A percentile compares a stretch with the other conserved stretches of the same genome.
These are phyloP conservation scores for Raffaelea deltoideospora DNA, from an alignment of 2,329 filamentous ascomycete species.

Conservation along the genomic window DNA sequence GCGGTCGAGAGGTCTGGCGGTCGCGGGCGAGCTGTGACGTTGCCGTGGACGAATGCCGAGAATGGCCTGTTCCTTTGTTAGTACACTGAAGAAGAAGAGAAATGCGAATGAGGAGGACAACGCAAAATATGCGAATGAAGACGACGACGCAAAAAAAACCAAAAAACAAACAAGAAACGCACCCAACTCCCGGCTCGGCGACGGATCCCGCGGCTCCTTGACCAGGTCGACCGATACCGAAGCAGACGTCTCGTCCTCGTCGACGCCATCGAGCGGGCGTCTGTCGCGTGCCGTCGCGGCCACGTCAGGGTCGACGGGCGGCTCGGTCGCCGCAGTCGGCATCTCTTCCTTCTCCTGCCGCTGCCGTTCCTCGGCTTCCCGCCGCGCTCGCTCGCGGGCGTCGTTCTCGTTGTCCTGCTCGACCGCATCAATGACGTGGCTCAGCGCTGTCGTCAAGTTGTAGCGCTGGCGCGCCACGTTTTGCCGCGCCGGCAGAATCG, in stretches of 20 bases:
- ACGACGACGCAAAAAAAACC: no score
- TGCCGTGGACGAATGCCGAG: no score
- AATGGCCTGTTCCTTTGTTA: no score
- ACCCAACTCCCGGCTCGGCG: no score
- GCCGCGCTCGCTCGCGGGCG: conserved; percentile 5
- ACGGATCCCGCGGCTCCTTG: not conserved
- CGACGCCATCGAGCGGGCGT: not conserved
- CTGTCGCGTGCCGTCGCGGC: not conserved
- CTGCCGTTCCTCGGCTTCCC: conserved; percentile 7
- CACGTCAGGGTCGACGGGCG: not conserved
- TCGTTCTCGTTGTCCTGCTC: conserved; percentile 11
- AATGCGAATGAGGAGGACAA: no score
- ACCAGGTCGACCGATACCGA: conserved; percentile 3
- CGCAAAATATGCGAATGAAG: no score
- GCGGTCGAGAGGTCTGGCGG: no score
- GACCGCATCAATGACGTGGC: conserved; percentile 8
- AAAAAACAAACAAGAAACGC: no score
- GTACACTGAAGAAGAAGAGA: no score
- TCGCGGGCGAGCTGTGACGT: no score
- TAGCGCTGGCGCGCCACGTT: conserved; percentile 10
- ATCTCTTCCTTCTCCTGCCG: not conserved
- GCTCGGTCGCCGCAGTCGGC: not conserved
- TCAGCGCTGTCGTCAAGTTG: conserved; percentile 10
- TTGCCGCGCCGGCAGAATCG: conserved; percentile 7
- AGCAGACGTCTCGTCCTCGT: not conserved